Evolutionary conservation across 805 yeast genomes (phyloP).

Genomic region (Yamadazyma sp.): DNA sequence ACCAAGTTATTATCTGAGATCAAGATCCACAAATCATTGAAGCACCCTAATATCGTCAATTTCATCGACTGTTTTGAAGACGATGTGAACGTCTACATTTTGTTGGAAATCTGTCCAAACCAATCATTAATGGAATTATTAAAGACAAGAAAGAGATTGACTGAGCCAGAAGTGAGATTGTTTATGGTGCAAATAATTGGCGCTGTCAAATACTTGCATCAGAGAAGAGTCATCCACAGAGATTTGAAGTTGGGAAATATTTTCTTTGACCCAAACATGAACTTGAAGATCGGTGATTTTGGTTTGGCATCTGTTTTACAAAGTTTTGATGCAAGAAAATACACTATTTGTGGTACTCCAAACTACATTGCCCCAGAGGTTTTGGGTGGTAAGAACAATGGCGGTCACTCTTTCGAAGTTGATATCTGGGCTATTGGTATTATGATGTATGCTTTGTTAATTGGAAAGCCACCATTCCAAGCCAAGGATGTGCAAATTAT

Average conservation of each 20-base stretch:
- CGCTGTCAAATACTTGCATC: conserved; percentile 89
- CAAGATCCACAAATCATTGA: conserved; percentile 87
- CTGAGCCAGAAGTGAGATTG: conserved; percentile 88
- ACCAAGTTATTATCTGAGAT: conserved; percentile 87
- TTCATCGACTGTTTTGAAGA: conserved; percentile 97
- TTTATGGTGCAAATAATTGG: conserved; percentile 92
- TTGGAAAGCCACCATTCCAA: conserved; percentile 98
- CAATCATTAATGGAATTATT: conserved; percentile 92
- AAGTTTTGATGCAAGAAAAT: conserved; percentile 66
- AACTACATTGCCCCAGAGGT: conserved; percentile 99
- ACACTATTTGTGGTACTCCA: conserved; percentile 98
- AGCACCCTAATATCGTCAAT: conserved; percentile 86
- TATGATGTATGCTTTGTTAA: conserved; percentile 87
- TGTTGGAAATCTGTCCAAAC: conserved; percentile 92
- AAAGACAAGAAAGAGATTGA: conserved; percentile 76
- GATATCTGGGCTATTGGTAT: conserved; percentile 98
- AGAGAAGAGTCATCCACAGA: conserved; percentile 89
- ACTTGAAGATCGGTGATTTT: conserved; percentile 94
- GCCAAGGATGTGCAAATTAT: conserved; percentile 90
- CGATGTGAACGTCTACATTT: conserved; percentile 87
- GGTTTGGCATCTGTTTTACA: conserved; percentile 96
- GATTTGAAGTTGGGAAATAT: conserved; percentile 95
- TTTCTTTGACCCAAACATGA: conserved; percentile 91
- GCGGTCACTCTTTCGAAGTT: conserved; percentile 94
- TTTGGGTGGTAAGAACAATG: conserved; percentile 78